These are phyloP conservation scores for Ophiostoma pallidulum DNA, from an alignment of 2,329 filamentous ascomycete species.

Conservation along the genomic window DNA sequence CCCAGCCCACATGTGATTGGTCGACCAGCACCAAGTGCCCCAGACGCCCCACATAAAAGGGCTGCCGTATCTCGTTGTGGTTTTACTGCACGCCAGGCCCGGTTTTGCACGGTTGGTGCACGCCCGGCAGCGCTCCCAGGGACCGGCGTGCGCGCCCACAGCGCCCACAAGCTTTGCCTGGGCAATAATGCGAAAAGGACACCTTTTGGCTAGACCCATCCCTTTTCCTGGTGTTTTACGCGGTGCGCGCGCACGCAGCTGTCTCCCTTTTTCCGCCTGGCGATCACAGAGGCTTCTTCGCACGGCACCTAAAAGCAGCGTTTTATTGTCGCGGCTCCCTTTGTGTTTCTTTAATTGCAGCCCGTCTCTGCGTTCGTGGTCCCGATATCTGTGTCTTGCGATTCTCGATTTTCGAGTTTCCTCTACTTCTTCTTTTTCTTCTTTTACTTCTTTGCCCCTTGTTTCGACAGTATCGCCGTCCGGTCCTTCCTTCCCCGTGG, in stretches of 20 bases:
- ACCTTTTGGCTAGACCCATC: constrained; percentile 8
- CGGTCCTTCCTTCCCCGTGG: background rate
- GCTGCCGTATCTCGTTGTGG: background rate
- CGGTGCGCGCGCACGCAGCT: constrained; percentile 2
- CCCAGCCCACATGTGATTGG: constrained; percentile 4
- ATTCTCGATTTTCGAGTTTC: no score
- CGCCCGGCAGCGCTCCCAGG: background rate
- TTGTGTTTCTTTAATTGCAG: background rate
- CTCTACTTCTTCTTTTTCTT: background rate
- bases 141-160: background rate
- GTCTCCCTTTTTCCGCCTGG: background rate
- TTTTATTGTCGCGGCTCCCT: background rate
- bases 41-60: background rate
- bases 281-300: background rate
- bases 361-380: no score
- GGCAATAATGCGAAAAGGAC: constrained; percentile 12
- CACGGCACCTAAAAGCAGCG: background rate
- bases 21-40: background rate
- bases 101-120: background rate
- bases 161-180: background rate
- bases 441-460: background rate
- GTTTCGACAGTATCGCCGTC: constrained; percentile 2
- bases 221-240: constrained; percentile 2
- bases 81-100: background rate
- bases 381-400: no score